Base-by-base conservation (phyloP, 768 basidiomycete genomes). In the Lactarius sanguifluus region DNA sequence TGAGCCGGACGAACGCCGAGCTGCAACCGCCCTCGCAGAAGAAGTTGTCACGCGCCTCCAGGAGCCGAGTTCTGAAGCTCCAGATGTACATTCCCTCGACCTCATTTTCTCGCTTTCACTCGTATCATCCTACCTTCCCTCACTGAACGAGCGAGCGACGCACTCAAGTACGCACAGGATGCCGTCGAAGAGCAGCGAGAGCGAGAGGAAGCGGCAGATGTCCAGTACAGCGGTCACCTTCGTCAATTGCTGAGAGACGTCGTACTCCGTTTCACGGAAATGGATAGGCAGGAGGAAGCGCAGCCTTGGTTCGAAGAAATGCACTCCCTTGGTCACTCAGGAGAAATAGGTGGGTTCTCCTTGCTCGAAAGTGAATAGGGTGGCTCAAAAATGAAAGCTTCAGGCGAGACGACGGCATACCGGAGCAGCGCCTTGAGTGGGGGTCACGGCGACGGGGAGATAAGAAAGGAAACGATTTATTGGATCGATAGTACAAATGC, bases 41-140 rank as follows among this genome's bases (percentile, higher is more conserved):
- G 66, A 67, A 50, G 61, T 57, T 1, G 40, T 55, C 32, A 57
- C 52, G 20, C 36, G 59, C 25, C 59, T 67, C 66, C 57, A 25
- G 12, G 50, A 59, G 15, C 57, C 57, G 20, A 12, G 4, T 3
- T 23, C n/a, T 3, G 25, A 63, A 2, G 57, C 9, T 57, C 30
- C 50, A 2, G 52, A 62, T 18, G 62, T 54, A 34, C 59, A 67
- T 25, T 25, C 47, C 6, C 25, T 45, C 20, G 61, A 67, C 40
- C 61, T 67, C 32, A 54, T 67, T n/a, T 36, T 43, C 50, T 67
- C 66, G 15, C 61, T 67, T 25, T 59, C 66, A n/a, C 62, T 67
- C 3, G 61, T 61, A 7, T 67, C 66, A 1, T 54, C 61, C 36
- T 62, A 57, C 18, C 66, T 67, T 47, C 66, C 18, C 43, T 32